Conservation (phyloP, 73 alveolate genomes). For the Vitrella brassicaformis region DNA sequence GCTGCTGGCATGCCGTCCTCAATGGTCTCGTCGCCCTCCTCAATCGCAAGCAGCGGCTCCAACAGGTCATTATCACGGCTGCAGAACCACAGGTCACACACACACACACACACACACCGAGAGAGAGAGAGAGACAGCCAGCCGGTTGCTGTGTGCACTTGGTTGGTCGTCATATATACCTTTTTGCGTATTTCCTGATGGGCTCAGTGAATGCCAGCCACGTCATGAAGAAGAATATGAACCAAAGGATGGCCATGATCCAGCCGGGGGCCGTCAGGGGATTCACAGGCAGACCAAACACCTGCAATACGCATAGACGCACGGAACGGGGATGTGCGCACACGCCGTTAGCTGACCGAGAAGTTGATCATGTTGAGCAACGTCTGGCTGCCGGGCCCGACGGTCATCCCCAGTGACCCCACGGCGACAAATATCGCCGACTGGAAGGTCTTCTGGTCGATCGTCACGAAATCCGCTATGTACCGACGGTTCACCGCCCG, state of each 20-base stretch:
- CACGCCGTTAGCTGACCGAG: not conserved
- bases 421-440: conserved; percentile 10
- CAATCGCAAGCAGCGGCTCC: too few species aligned
- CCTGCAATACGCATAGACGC: too few species aligned
- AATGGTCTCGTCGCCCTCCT: too few species aligned
- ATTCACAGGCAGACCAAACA: conserved; percentile 3
- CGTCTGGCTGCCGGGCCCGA: conserved; percentile 11
- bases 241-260: not conserved
- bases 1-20: too few species aligned
- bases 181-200: not conserved
- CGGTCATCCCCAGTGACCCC: conserved; percentile 15
- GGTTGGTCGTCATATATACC: too few species aligned
- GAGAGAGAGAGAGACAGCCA: not conserved
- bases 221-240: conserved; percentile 3
- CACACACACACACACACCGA: conserved; percentile 2
- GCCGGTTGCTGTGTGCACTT: too few species aligned
- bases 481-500: conserved; percentile 43
- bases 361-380: not conserved
- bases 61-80: not conserved
- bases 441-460: not conserved
- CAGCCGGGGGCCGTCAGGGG: conserved; percentile 6
- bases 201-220: not conserved
- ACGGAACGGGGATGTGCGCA: too few species aligned
- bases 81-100: not conserved
- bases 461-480: conserved; percentile 30